Percentiles rank a stretch among this genome's conserved stretches.
These are phyloP conservation scores for Acanthamoeba triangularis DNA, from an alignment of 208 protist genomes.

Conservation along the genomic window DNA sequence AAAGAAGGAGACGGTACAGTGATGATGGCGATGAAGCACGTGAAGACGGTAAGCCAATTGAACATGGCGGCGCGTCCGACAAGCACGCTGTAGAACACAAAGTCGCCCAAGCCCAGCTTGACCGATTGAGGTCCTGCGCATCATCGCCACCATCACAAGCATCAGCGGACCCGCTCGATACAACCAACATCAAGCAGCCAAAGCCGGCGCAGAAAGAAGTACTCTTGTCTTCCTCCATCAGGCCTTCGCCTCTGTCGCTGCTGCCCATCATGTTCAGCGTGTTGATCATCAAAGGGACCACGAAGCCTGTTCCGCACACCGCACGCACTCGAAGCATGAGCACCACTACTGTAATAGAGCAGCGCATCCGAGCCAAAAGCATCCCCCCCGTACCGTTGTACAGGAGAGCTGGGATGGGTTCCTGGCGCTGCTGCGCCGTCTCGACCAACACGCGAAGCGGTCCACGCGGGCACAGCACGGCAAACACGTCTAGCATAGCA, in stretches of 20 bases:
- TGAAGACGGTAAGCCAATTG: slow-evolving; percentile 85
- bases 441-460: slow-evolving; percentile 90
- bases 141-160: no score
- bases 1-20: slow-evolving; percentile 77
- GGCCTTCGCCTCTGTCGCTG: background rate
- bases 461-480: slow-evolving; percentile 87
- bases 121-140: slow-evolving; percentile 54
- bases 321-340: background rate
- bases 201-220: background rate
- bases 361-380: background rate
- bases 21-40: slow-evolving; percentile 90
- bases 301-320: background rate
- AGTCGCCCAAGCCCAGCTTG: slow-evolving; percentile 94
- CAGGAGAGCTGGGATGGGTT: slow-evolving; percentile 89
- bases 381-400: slow-evolving; percentile 81
- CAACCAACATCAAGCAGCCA: background rate
- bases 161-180: background rate
- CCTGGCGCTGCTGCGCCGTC: slow-evolving; percentile 84
- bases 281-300: background rate
- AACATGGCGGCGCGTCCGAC: slow-evolving; percentile 87
- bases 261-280: background rate
- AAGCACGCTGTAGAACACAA: slow-evolving; percentile 93
- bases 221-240: background rate
- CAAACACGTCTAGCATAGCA: slow-evolving; percentile 85
- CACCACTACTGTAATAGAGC: background rate